Evolutionary conservation across 2,329 filamentous ascomycete species (phyloP).

Genomic region (Fusarium sp.): DNA sequence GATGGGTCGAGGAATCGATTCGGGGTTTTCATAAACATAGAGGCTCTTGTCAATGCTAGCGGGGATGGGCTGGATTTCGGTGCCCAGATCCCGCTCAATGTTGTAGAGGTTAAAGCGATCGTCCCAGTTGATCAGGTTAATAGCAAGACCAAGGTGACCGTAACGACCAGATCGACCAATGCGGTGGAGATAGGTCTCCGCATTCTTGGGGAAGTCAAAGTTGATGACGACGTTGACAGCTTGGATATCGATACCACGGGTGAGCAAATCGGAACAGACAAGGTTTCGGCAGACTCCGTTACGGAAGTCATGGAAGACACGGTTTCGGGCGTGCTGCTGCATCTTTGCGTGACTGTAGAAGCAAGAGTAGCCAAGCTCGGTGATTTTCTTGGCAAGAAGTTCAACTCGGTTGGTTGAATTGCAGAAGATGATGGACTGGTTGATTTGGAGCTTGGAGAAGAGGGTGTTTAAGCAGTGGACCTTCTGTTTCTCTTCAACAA

Average conservation of each 20-base stretch:
- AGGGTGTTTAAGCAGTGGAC: slow-evolving; percentile 99
- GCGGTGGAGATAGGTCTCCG: slow-evolving; percentile 97
- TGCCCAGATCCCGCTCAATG: slow-evolving; percentile 97
- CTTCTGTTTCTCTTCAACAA: slow-evolving; percentile 99
- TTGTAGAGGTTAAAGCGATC: slow-evolving; percentile 99
- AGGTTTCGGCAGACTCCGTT: slow-evolving; percentile 98
- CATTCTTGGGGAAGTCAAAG: slow-evolving; percentile 99
- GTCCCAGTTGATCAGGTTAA: slow-evolving; percentile 99
- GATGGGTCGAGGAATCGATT: slow-evolving; percentile 90
- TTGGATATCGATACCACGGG: slow-evolving; percentile 99
- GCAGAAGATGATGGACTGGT: slow-evolving; percentile 99
- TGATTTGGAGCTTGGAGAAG: slow-evolving; percentile 99
- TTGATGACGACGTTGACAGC: slow-evolving; percentile 99
- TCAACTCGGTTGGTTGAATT: slow-evolving; percentile 99
- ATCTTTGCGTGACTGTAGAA: slow-evolving; percentile 99
- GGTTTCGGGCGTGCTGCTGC: slow-evolving; percentile 96
- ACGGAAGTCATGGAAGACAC: slow-evolving; percentile 99
- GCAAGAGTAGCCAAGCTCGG: slow-evolving; percentile 98
- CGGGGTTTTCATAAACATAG: slow-evolving; percentile 97
- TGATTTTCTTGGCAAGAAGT: slow-evolving; percentile 98
- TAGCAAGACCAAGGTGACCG: slow-evolving; percentile 95
- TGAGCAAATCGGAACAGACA: slow-evolving; percentile 97
- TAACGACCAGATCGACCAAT: slow-evolving; percentile 98
- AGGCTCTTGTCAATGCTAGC: slow-evolving; percentile 95
- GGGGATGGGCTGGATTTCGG: slow-evolving; percentile 98